Conservation (phyloP, 306 rosid species). For the Acacia confusa region DNA sequence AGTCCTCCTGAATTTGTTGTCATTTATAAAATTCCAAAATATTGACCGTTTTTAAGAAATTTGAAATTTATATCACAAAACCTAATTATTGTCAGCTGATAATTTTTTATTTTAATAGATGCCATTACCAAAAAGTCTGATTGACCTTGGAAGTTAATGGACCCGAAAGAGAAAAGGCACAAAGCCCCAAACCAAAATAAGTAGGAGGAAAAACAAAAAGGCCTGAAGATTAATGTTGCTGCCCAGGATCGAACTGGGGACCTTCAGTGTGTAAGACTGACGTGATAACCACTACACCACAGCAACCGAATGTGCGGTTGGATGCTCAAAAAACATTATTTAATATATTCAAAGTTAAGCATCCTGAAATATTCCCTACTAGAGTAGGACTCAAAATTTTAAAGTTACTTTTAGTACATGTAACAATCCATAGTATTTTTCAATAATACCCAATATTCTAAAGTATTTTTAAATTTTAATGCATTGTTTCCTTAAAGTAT, state of each 20-base stretch:
- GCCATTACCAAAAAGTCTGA: not conserved
- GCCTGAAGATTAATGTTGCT: slow-evolving; percentile 4
- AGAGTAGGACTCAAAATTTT: too few species aligned
- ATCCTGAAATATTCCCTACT: too few species aligned
- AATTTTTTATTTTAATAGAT: not conserved
- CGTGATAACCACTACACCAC: slow-evolving; percentile 55
- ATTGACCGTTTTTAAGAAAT: not conserved
- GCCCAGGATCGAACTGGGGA: slow-evolving; percentile 51
- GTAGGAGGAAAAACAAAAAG: too few species aligned
- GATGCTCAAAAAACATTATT: too few species aligned
- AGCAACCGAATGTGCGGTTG: not conserved
- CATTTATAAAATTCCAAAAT: not conserved
- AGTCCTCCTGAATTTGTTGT: not conserved
- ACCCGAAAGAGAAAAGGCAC: not conserved
- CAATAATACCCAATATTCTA: too few species aligned
- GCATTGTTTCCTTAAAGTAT: too few species aligned
- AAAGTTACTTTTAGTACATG: too few species aligned
- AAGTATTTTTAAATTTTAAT: too few species aligned
- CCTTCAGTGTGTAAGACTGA: slow-evolving; percentile 50
- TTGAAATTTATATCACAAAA: not conserved
- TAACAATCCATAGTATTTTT: too few species aligned
- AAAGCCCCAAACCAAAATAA: not conserved
- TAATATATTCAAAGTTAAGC: too few species aligned
- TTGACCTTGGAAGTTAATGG: not conserved
- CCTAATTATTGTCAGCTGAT: not conserved